A percentile compares a stretch with the other conserved stretches of the same genome.
Evolutionary conservation across 768 basidiomycete genomes (phyloP).

Genomic region (Collybia sp.): DNA sequence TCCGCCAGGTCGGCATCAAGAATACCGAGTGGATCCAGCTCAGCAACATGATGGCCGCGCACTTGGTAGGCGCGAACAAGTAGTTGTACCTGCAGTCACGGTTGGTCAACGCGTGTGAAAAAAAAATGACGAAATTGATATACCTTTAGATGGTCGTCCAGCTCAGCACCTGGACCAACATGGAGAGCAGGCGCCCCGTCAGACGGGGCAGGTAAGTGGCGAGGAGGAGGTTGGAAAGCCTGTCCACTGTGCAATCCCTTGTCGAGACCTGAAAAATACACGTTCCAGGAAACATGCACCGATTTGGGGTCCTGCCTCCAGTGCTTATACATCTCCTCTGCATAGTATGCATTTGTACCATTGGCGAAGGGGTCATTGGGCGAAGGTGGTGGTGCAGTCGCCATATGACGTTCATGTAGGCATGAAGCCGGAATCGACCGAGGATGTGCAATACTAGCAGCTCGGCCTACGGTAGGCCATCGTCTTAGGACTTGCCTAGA

Average conservation of each 20-base stretch:
- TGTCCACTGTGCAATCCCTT: constrained; percentile 74
- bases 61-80: constrained; percentile 99
- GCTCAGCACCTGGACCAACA: constrained; percentile 64
- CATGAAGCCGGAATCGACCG: constrained; percentile 2
- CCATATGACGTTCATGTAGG: constrained; percentile 29
- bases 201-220: constrained; percentile 61
- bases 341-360: constrained; percentile 93
- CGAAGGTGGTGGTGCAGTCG: constrained; percentile 53
- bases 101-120: constrained; percentile 1
- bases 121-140: constrained; percentile 9
- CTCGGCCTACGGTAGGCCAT: constrained; percentile 18
- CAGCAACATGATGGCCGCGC: constrained; percentile 93
- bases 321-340: constrained; percentile 93
- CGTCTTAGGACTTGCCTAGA: constrained; percentile 29
- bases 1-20: constrained; percentile 83
- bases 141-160: constrained; percentile 95
- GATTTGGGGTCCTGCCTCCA: constrained; percentile 88
- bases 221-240: constrained; percentile 85
- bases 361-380: constrained; percentile 87
- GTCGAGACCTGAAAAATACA: constrained; percentile 92
- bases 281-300: constrained; percentile 92
- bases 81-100: constrained; percentile 74
- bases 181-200: constrained; percentile 80
- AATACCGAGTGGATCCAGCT: constrained; percentile 94
- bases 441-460: constrained; percentile 9